phyloP scores from a whole-genome alignment of 768 basidiomycete genomes.

The Fibroporia radiculosa region DNA sequence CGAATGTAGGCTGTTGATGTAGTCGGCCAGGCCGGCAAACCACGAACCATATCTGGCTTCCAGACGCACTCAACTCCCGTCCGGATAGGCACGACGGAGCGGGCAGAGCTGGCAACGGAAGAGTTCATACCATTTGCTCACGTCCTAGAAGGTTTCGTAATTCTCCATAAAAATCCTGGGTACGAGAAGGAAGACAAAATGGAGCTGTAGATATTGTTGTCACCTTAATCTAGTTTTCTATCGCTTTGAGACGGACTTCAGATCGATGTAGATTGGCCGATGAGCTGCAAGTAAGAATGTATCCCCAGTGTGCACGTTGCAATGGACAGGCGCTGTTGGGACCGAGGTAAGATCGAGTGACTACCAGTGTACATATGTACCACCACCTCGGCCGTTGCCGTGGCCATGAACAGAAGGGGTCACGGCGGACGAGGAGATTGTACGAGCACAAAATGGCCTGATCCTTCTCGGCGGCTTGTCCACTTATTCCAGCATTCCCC shows the following conservation, averaged over 20 bases:
- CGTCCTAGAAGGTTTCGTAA: constrained; percentile 89
- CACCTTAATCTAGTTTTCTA: constrained; percentile 6
- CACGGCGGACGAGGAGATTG: too few relatives aligned
- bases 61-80: constrained; percentile 98
- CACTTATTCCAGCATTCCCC: too few relatives aligned
- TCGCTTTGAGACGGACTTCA: background rate
- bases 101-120: constrained; percentile 94
- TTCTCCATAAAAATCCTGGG: constrained; percentile 87
- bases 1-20: constrained; percentile 83
- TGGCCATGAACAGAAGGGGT: too few relatives aligned
- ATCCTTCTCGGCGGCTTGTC: too few relatives aligned
- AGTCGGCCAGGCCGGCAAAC: constrained; percentile 96
- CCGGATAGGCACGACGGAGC: constrained; percentile 86
- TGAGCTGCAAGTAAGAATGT: too few relatives aligned
- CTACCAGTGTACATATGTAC: too few relatives aligned
- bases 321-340: too few relatives aligned
- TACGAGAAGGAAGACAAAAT: constrained; percentile 83
- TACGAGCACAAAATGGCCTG: too few relatives aligned
- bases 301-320: too few relatives aligned
- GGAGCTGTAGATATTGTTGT: constrained; percentile 45
- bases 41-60: constrained; percentile 94
- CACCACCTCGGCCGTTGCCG: too few relatives aligned
- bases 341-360: too few relatives aligned
- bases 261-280: too few relatives aligned
- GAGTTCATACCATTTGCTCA: constrained; percentile 89